phyloP scores from a whole-genome alignment of 1,284 basidiomycete species.

The Ceratobasidium papillatum region DNA sequence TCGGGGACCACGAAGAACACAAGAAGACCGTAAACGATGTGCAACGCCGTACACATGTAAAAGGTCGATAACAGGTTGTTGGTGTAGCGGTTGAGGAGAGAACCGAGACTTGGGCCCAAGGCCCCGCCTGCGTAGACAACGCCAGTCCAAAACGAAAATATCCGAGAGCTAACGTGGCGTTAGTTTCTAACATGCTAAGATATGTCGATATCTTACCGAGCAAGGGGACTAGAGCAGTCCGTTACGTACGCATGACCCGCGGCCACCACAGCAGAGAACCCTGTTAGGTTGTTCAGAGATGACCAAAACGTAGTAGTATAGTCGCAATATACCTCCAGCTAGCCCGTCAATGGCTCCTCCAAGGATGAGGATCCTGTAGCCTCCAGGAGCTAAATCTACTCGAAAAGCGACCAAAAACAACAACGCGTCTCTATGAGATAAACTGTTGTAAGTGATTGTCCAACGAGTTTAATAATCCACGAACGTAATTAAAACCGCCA shows the following conservation, averaged over 20 bases:
- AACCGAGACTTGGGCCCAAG: slow-evolving; percentile 76
- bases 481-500: slow-evolving; percentile 68
- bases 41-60: slow-evolving; percentile 65
- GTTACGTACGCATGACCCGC: slow-evolving; percentile 70
- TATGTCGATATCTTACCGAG: slow-evolving; percentile 51
- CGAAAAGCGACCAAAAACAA: slow-evolving; percentile 73
- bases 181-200: not conserved
- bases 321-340: slow-evolving; percentile 70
- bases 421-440: slow-evolving; percentile 61
- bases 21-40: slow-evolving; percentile 61
- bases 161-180: slow-evolving; percentile 55
- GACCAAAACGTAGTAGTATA: not conserved
- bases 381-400: slow-evolving; percentile 69
- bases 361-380: slow-evolving; percentile 81
- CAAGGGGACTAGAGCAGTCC: slow-evolving; percentile 62
- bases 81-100: slow-evolving; percentile 68
- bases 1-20: slow-evolving; percentile 76
- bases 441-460: not conserved
- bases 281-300: slow-evolving; percentile 51
- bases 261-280: slow-evolving; percentile 61
- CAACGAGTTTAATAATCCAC: slow-evolving; percentile 38
- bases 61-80: slow-evolving; percentile 74
- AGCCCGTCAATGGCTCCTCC: slow-evolving; percentile 78
- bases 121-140: slow-evolving; percentile 73
- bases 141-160: slow-evolving; percentile 70